Evolutionary conservation across 257 asterid species (phyloP).

Genomic region (Echites panduratus): DNA sequence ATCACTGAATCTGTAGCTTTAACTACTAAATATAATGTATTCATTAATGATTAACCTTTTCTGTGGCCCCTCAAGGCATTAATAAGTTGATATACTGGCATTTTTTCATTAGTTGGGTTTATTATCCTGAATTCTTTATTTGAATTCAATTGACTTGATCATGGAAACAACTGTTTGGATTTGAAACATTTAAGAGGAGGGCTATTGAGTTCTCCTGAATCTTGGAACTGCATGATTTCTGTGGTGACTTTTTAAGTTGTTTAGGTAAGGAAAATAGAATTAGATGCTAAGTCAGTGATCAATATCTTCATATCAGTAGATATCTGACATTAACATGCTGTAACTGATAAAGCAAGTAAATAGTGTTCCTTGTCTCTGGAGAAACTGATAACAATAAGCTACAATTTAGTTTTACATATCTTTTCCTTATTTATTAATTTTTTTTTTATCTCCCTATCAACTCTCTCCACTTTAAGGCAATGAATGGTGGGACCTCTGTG

Average conservation of each 20-base stretch:
- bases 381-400: neutral
- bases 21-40: neutral
- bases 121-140: neutral
- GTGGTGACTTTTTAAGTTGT: neutral
- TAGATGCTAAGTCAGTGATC: neutral
- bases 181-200: neutral
- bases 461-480: slow-evolving; percentile 38
- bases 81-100: neutral
- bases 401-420: neutral
- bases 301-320: neutral
- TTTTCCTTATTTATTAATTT: neutral
- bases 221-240: neutral
- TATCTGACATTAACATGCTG: slow-evolving; percentile 1
- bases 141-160: neutral
- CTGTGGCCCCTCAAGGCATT: neutral
- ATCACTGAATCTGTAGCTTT: neutral
- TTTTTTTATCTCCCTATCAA: slow-evolving; percentile 3
- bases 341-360: neutral
- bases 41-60: too few relatives aligned
- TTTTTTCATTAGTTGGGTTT: neutral
- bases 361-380: neutral
- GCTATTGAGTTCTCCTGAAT: neutral
- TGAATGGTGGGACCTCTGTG: slow-evolving; percentile 99
- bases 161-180: neutral
- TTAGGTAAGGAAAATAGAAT: neutral